A percentile compares a stretch with the other conserved stretches of the same genome.
These are phyloP conservation scores for Colletotrichum navitas DNA, from an alignment of 2,329 filamentous ascomycete species.

Conservation along the genomic window DNA sequence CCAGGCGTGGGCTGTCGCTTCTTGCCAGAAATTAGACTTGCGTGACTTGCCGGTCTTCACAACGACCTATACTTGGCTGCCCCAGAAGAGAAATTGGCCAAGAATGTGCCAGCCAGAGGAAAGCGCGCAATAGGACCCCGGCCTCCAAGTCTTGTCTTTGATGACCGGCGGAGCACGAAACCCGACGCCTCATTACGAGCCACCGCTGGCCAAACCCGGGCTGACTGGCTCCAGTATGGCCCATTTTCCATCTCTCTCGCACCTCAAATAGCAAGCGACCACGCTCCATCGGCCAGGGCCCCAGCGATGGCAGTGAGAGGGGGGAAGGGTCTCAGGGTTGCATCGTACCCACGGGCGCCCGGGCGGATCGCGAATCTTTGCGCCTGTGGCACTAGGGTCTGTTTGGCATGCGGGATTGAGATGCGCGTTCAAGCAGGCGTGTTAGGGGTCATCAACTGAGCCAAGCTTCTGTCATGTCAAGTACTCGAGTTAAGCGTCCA, in stretches of 20 bases:
- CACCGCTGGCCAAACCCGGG: slow-evolving; percentile 27
- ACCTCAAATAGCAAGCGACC: slow-evolving; percentile 40
- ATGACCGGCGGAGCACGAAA: slow-evolving; percentile 36
- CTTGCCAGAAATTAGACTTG: slow-evolving; percentile 36
- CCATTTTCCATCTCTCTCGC: slow-evolving; percentile 33
- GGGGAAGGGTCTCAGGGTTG: slow-evolving; percentile 36
- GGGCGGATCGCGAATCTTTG: slow-evolving; percentile 42
- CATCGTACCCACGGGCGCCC: slow-evolving; percentile 37
- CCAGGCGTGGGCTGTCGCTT: slow-evolving; percentile 33
- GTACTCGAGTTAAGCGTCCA: background rate
- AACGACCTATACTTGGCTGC: slow-evolving; percentile 40
- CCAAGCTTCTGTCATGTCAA: slow-evolving; percentile 40
- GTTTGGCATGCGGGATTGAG: slow-evolving; percentile 41
- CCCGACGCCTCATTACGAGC: slow-evolving; percentile 37
- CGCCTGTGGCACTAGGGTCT: slow-evolving; percentile 38
- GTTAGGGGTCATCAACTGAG: slow-evolving; percentile 24
- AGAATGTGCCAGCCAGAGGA: slow-evolving; percentile 33
- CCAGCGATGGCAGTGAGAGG: slow-evolving; percentile 24
- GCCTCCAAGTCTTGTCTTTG: slow-evolving; percentile 39
- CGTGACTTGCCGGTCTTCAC: slow-evolving; percentile 19
- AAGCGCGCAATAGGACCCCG: slow-evolving; percentile 18
- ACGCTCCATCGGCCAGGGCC: slow-evolving; percentile 20
- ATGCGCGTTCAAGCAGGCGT: slow-evolving; percentile 36
- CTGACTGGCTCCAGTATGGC: slow-evolving; percentile 13
- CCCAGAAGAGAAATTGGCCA: slow-evolving; percentile 41